Percentiles rank a stretch among this genome's conserved stretches.
Conservation (phyloP, 2,329 filamentous ascomycete genomes). For the Bipolaris cookei region DNA sequence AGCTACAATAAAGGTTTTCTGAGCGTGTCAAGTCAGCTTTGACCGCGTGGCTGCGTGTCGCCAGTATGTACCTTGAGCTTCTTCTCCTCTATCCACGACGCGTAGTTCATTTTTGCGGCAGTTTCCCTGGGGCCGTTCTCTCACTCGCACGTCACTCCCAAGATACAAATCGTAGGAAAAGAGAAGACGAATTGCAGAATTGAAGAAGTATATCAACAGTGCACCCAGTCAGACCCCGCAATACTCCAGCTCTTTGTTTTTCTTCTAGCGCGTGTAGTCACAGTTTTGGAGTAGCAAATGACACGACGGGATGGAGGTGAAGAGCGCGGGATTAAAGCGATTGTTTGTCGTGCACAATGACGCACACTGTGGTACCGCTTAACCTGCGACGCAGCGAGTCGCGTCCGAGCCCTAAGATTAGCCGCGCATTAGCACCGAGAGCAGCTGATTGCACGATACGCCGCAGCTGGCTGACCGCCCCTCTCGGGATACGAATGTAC, state of each 20-base stretch:
- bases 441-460: constrained; percentile 27
- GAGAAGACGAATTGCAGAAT: neutral
- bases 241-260: neutral
- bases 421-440: constrained; percentile 14
- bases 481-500: constrained; percentile 16
- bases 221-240: neutral
- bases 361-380: constrained; percentile 19
- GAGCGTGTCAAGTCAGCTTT: neutral
- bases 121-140: constrained; percentile 6
- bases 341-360: constrained; percentile 21
- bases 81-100: constrained; percentile 55
- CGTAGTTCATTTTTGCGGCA: constrained; percentile 50
- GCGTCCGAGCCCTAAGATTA: constrained; percentile 19
- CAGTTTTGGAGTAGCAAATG: neutral
- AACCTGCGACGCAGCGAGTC: constrained; percentile 11
- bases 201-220: neutral
- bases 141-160: constrained; percentile 4
- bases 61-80: constrained; percentile 48
- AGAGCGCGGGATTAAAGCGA: constrained; percentile 9
- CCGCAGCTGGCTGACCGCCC: constrained; percentile 25
- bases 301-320: neutral
- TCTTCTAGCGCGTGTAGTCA: neutral
- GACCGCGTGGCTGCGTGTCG: neutral
- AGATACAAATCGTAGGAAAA: neutral
- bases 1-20: constrained; percentile 56